phyloP scores from a whole-genome alignment of 2,329 filamentous ascomycete species.

The Epichloe gansuensis region DNA sequence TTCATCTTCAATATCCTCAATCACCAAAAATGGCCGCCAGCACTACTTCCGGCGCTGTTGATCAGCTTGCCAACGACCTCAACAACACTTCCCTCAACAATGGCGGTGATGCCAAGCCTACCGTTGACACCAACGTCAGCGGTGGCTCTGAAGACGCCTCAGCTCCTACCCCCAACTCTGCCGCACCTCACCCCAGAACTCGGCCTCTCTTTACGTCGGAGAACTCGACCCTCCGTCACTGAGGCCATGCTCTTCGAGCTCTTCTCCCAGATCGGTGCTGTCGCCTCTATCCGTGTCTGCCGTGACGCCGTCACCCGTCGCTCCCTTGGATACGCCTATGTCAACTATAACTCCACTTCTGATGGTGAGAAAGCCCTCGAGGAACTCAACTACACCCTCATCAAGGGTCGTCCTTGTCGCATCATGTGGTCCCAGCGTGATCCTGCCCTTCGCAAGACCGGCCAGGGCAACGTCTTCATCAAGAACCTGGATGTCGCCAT shows the following conservation, averaged over 20 bases:
- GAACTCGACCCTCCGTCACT: constrained; percentile 94
- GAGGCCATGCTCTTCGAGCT: constrained; percentile 99
- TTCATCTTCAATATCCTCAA: constrained; percentile 7
- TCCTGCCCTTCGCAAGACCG: constrained; percentile 96
- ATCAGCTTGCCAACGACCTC: constrained; percentile 71
- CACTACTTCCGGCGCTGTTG: constrained; percentile 50
- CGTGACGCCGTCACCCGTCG: constrained; percentile 97
- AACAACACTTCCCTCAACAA: constrained; percentile 59
- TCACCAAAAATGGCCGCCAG: constrained; percentile 46
- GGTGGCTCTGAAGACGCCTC: constrained; percentile 45
- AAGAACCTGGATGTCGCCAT: constrained; percentile 99
- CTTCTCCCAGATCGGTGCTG: constrained; percentile 97
- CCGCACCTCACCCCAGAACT: constrained; percentile 72
- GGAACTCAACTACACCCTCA: constrained; percentile 98
- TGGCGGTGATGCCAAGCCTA: constrained; percentile 52
- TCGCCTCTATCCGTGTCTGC: constrained; percentile 98
- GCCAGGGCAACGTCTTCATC: constrained; percentile 99
- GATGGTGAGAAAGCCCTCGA: constrained; percentile 98
- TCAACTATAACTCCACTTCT: constrained; percentile 97
- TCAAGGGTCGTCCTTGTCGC: constrained; percentile 97
- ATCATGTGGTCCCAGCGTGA: constrained; percentile 99
- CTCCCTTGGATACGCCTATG: constrained; percentile 97
- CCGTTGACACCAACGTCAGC: constrained; percentile 63
- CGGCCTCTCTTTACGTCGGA: constrained; percentile 95
- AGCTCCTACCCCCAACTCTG: constrained; percentile 59